Evolutionary conservation across 371 early-diverging fungal genomes (phyloP), one percentile per base, ranked within the genome.

Genomic region (Thermomucor indicae-seudaticae): DNA sequence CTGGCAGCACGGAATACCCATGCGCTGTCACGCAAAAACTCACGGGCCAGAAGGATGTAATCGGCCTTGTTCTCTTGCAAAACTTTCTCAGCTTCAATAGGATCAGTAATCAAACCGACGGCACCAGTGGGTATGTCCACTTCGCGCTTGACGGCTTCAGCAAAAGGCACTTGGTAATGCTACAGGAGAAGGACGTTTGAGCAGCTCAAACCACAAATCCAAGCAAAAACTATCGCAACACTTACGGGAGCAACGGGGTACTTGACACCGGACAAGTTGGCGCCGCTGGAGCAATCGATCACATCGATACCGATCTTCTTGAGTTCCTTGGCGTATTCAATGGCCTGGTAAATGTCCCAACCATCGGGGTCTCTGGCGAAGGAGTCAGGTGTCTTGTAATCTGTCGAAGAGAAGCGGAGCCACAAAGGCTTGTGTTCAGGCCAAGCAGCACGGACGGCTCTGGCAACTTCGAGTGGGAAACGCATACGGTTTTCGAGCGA

Each of bases 381-480:
- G 29, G 64, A 29, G 25, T 70, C 60, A 12, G 39, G 25, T 20
- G 73, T 66, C 28, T 70, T 59, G 10, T 70, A 83, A 42, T 95
- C 93, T 0, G 81, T 69, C 16, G 80, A 73, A 6, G 90, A 92
- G 7, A 95, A 51, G 17, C 94, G 83, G 49, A 91, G 72, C 59
- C 88, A 91, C 27, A 92, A 65, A 0, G 95, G 91, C 54, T 90
- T 89, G 20, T 84, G 67, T 10, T 73, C 63, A 0, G 92, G 90
- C 85, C 89, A 92, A n/a, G 79, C 81, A 4, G 65, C 53, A 28
- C 89, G 84, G 8, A 91, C 84, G 1, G 70, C 76, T n/a, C 60
- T 41, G 19, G 79, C 66, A 1, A 83, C 72, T 53, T 91, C 89
- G 2, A 88, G 44, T 25, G 81, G 52, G 57, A 91, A 78, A 3